Conservation (phyloP, 805 yeast genomes). For the Candida pini region DNA sequence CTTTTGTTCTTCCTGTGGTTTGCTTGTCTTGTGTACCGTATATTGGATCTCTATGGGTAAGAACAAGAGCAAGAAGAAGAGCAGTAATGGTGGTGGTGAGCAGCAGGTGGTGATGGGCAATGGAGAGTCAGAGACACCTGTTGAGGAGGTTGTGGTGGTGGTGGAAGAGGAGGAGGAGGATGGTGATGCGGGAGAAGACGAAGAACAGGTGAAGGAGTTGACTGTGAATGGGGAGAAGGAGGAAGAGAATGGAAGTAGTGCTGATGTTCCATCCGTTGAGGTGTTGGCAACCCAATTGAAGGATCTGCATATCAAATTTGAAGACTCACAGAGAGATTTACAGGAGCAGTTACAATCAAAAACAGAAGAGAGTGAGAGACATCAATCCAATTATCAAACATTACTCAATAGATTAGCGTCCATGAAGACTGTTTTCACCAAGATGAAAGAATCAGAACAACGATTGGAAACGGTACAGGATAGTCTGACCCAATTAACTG, state of each 20-base stretch:
- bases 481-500: conserved; percentile 34
- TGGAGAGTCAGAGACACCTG: neutral
- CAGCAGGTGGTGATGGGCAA: neutral
- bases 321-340: conserved; percentile 6
- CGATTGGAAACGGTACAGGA: conserved; percentile 54
- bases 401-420: conserved; percentile 59
- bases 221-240: neutral
- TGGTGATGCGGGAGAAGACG: neutral
- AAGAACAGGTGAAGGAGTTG: neutral
- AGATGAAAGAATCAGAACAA: conserved; percentile 65
- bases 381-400: conserved; percentile 55
- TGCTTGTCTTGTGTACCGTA: too few species aligned
- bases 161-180: neutral
- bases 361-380: conserved; percentile 49
- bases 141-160: neutral
- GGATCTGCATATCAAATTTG: neutral
- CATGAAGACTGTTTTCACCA: conserved; percentile 67
- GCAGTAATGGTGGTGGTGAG: neutral
- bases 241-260: neutral
- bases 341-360: conserved; percentile 29
- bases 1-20: too few species aligned
- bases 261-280: neutral
- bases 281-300: neutral
- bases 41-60: conserved; percentile 1
- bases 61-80: conserved; percentile 2